Conservation (phyloP, 2,329 filamentous ascomycete species). For the Aspergillus tubingensis region DNA sequence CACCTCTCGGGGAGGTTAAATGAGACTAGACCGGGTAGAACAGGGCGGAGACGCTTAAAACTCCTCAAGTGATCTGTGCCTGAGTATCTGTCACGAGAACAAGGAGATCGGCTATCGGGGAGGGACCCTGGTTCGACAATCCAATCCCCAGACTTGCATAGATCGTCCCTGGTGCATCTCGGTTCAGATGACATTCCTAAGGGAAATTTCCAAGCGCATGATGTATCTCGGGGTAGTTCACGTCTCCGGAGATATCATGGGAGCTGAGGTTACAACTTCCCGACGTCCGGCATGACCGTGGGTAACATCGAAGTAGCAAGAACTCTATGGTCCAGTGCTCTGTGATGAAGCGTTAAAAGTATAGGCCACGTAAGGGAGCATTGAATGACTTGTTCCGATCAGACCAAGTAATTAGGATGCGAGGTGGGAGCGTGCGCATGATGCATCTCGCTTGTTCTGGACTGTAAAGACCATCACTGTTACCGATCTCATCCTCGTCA, state of each 20-base stretch:
- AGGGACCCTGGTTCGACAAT: neutral
- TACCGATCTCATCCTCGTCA: neutral
- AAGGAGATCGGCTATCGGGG: slow-evolving; percentile 7
- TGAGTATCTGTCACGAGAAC: slow-evolving; percentile 13
- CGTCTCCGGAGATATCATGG: slow-evolving; percentile 8
- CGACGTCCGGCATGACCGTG: slow-evolving; percentile 5
- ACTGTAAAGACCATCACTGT: neutral
- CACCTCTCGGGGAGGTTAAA: neutral
- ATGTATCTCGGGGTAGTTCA: neutral
- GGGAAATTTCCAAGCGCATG: neutral
- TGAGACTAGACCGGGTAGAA: neutral
- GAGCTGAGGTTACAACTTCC: slow-evolving; percentile 16
- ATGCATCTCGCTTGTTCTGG: neutral
- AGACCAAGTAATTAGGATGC: neutral
- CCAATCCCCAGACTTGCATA: neutral
- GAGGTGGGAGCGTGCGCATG: neutral
- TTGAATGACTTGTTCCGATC: neutral
- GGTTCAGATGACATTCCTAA: neutral
- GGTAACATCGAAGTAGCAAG: slow-evolving; percentile 11
- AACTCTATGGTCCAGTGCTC: neutral
- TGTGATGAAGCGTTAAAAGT: neutral
- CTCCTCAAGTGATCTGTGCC: slow-evolving; percentile 6
- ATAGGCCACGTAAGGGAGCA: neutral
- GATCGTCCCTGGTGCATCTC: neutral
- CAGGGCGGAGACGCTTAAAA: neutral